A percentile compares a stretch with the other conserved stretches of the same genome.
Conservation (phyloP, 768 basidiomycete genomes). For the Clitopilus hobsonii region DNA sequence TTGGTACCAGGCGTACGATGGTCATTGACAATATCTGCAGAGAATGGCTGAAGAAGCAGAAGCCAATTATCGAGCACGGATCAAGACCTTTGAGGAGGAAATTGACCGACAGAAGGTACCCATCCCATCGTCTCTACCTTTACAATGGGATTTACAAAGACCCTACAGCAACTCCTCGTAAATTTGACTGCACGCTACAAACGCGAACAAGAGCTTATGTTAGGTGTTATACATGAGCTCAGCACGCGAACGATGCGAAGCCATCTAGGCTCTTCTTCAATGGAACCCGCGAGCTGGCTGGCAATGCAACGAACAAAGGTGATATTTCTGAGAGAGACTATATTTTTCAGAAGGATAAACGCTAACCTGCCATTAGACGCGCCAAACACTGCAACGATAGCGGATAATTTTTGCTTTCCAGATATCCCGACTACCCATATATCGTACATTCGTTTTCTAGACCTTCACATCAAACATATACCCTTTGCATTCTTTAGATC, state of each 20-base stretch:
- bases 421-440: background rate
- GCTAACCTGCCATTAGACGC: too few species aligned
- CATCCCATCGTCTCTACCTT: background rate
- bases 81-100: slow-evolving; percentile 64
- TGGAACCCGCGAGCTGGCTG: slow-evolving; percentile 65
- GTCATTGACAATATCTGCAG: slow-evolving; percentile 16
- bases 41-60: slow-evolving; percentile 72
- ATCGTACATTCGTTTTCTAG: too few species aligned
- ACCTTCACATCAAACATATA: too few species aligned
- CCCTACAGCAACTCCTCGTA: slow-evolving; percentile 37
- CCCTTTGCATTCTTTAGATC: background rate
- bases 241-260: slow-evolving; percentile 62
- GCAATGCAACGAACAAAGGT: slow-evolving; percentile 58
- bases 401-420: background rate
- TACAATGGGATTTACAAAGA: background rate
- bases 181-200: slow-evolving; percentile 62
- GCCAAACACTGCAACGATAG: slow-evolving; percentile 13
- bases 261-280: slow-evolving; percentile 46
- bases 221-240: slow-evolving; percentile 65
- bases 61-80: slow-evolving; percentile 57
- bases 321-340: too few species aligned
- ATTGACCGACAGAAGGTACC: slow-evolving; percentile 50
- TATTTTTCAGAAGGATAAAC: too few species aligned
- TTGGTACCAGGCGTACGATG: slow-evolving; percentile 28
- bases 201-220: slow-evolving; percentile 78